A percentile compares a stretch with the other conserved stretches of the same genome.
Evolutionary conservation across 2,329 filamentous ascomycete genomes (phyloP).

Genomic region (Tolypocladium amazonense): DNA sequence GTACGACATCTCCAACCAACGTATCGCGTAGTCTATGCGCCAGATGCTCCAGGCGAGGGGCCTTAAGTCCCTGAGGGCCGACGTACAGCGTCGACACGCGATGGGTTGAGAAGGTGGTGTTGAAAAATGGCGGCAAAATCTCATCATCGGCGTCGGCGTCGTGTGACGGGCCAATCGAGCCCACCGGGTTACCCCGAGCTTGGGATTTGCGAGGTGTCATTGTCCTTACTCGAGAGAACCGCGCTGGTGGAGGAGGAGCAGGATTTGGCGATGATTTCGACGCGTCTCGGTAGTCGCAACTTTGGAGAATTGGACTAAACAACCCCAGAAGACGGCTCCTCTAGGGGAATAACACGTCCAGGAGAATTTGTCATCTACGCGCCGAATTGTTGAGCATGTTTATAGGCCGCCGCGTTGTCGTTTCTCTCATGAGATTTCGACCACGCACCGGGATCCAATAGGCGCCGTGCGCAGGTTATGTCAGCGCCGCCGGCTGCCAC

Average conservation of each 20-base stretch:
- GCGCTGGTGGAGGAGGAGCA: no score
- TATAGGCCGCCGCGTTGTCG: neutral
- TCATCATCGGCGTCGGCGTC: constrained; percentile 10
- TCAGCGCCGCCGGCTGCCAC: no score
- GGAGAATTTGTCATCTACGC: neutral
- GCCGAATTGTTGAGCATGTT: neutral
- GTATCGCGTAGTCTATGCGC: constrained; percentile 40
- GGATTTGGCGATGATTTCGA: neutral
- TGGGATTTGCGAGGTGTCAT: neutral
- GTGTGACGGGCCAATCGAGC: neutral
- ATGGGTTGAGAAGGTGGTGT: constrained; percentile 47
- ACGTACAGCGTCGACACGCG: constrained; percentile 43
- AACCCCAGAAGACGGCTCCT: no score
- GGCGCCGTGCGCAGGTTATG: no score
- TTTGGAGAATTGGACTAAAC: neutral
- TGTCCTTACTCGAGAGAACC: neutral
- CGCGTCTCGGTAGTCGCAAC: neutral
- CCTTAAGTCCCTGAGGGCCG: constrained; percentile 27
- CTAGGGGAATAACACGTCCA: neutral
- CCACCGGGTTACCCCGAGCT: neutral
- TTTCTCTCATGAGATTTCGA: neutral
- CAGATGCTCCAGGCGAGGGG: constrained; percentile 28
- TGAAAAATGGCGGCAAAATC: constrained; percentile 36
- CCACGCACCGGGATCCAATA: no score
- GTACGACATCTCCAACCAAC: constrained; percentile 48